Evolutionary conservation across 768 basidiomycete genomes (phyloP).

Genomic region (Leccinum subgranulosum): DNA sequence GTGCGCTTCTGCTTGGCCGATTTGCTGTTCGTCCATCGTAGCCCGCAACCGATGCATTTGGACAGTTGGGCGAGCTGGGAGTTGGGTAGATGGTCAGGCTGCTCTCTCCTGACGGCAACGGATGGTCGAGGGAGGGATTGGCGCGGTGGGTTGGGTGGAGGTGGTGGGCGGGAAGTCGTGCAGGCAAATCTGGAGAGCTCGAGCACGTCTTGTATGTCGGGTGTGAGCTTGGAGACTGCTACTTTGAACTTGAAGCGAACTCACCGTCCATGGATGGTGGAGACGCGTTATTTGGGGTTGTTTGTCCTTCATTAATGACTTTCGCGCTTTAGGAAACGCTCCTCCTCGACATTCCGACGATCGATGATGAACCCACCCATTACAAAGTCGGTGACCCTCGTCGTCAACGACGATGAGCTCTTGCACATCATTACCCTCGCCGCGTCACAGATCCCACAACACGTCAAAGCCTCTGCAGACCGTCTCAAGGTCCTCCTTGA

Average conservation of each 20-base stretch:
- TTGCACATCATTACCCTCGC: conserved; percentile 63
- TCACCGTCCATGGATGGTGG: neutral
- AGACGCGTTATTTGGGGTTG: conserved; percentile 46
- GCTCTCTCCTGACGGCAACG: conserved; percentile 4
- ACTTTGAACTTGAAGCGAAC: neutral
- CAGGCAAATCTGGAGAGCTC: conserved; percentile 43
- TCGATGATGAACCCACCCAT: conserved; percentile 22
- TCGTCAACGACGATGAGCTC: conserved; percentile 60
- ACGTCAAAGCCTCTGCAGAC: conserved; percentile 46
- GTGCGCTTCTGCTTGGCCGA: conserved; percentile 55
- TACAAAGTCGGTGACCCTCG: conserved; percentile 20
- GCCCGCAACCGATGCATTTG: conserved; percentile 63
- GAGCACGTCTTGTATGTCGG: neutral
- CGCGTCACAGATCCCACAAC: conserved; percentile 65
- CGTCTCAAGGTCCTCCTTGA: conserved; percentile 68
- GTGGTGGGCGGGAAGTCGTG: neutral
- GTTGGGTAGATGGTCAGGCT: conserved; percentile 40
- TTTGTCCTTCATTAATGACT: conserved; percentile 24
- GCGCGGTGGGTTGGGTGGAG: neutral
- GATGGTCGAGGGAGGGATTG: conserved; percentile 1
- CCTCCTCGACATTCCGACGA: conserved; percentile 1
- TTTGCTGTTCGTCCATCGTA: conserved; percentile 70
- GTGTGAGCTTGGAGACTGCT: neutral
- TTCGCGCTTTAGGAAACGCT: neutral
- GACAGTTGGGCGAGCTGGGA: conserved; percentile 45